phyloP scores from a whole-genome alignment of 371 early-diverging fungal genomes.

The Apophysomyces trapeziformis region DNA sequence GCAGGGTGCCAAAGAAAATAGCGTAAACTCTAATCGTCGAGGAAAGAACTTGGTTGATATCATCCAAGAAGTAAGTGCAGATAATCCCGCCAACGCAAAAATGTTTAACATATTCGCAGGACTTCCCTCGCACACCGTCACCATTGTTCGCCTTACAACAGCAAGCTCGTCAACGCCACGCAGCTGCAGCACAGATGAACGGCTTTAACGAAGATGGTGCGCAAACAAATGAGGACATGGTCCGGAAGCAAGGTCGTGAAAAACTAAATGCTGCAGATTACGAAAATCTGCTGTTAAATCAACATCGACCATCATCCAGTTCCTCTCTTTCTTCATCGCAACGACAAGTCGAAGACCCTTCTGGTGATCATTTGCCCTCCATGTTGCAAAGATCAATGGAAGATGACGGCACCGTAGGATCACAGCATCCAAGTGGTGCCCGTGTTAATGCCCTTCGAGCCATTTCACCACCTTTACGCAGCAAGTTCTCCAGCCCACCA shows the following conservation, averaged over 20 bases:
- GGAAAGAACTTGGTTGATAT: constrained; percentile 40
- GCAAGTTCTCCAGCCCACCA: constrained; percentile 37
- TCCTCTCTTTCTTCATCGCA: constrained; percentile 13
- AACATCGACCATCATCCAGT: constrained; percentile 4
- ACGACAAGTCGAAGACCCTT: constrained; percentile 15
- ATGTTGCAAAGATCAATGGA: constrained; percentile 17
- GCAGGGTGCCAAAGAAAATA: constrained; percentile 5
- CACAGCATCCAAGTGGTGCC: constrained; percentile 3
- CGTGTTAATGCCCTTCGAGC: constrained; percentile 20
- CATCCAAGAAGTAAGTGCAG: constrained; percentile 38
- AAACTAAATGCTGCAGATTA: constrained; percentile 4
- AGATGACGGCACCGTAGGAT: background rate
- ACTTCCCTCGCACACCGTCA: constrained; percentile 88
- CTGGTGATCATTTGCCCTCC: constrained; percentile 18
- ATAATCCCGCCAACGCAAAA: background rate
- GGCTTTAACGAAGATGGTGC: constrained; percentile 24
- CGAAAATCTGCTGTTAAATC: background rate
- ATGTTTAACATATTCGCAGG: constrained; percentile 33
- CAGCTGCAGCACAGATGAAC: constrained; percentile 37
- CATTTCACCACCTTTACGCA: constrained; percentile 39
- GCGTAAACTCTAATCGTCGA: constrained; percentile 18
- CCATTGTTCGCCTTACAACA: constrained; percentile 74
- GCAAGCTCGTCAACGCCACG: constrained; percentile 50
- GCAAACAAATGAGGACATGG: background rate
- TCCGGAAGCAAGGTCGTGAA: constrained; percentile 5